These are phyloP conservation scores for Pseudogymnoascus sp. DNA, from an alignment of 2,329 filamentous ascomycete genomes.

Conservation along the genomic window DNA sequence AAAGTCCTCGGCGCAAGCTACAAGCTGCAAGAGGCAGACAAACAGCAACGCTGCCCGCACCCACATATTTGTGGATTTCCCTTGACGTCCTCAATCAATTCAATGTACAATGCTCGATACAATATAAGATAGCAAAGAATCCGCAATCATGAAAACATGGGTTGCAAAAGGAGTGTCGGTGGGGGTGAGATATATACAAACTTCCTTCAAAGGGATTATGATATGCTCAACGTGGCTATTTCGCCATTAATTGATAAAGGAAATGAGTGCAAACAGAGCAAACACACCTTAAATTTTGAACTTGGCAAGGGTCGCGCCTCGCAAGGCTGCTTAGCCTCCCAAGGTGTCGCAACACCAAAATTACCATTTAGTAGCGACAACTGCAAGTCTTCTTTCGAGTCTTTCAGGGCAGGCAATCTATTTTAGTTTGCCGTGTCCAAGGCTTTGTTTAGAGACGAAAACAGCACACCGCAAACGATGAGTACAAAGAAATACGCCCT, in stretches of 20 bases:
- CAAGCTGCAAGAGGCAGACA: slow-evolving; percentile 46
- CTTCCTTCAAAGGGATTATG: background rate
- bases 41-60: slow-evolving; percentile 44
- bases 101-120: slow-evolving; percentile 6
- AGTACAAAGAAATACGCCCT: slow-evolving; percentile 57
- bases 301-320: slow-evolving; percentile 6
- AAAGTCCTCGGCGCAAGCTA: slow-evolving; percentile 59
- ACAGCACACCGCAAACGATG: slow-evolving; percentile 28
- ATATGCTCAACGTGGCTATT: slow-evolving; percentile 12
- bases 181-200: slow-evolving; percentile 3
- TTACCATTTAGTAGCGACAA: background rate
- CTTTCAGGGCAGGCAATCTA: slow-evolving; percentile 1
- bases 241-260: slow-evolving; percentile 9
- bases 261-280: slow-evolving; percentile 11
- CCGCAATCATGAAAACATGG: slow-evolving; percentile 1
- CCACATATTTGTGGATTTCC: slow-evolving; percentile 35
- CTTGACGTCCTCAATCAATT: slow-evolving; percentile 1
- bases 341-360: background rate
- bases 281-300: slow-evolving; percentile 10
- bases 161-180: slow-evolving; percentile 13
- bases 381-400: background rate
- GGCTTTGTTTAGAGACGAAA: background rate
- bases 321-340: slow-evolving; percentile 3
- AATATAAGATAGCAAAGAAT: slow-evolving; percentile 9
- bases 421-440: background rate